Conservation (phyloP, 2,329 filamentous ascomycete species). For the Acrodontium crateriforme region DNA sequence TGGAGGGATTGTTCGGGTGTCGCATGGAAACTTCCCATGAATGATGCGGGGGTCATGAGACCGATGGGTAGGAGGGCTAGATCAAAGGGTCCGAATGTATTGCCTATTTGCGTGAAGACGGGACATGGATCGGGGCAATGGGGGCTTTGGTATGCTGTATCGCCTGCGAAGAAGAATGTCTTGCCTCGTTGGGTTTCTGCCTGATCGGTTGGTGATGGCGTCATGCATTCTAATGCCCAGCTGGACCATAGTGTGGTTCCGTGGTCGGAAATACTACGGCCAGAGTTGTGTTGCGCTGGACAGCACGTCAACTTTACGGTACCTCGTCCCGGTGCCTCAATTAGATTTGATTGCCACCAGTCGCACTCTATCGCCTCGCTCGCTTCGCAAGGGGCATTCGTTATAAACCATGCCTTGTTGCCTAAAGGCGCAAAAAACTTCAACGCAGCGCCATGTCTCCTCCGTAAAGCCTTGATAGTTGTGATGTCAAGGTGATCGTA, state of each 20-base stretch:
- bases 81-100: constrained; percentile 34
- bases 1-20: constrained; percentile 34
- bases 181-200: constrained; percentile 18
- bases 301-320: constrained; percentile 31
- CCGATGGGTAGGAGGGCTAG: constrained; percentile 37
- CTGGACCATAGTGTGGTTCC: constrained; percentile 35
- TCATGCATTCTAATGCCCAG: constrained; percentile 31
- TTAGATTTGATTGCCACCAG: constrained; percentile 34
- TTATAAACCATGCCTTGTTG: constrained; percentile 24
- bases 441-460: constrained; percentile 22
- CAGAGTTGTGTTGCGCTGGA: constrained; percentile 35
- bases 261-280: constrained; percentile 27
- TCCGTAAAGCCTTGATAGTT: constrained; percentile 30
- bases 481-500: constrained; percentile 41
- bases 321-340: constrained; percentile 23
- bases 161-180: constrained; percentile 35
- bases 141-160: constrained; percentile 34
- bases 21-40: constrained; percentile 33
- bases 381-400: constrained; percentile 24
- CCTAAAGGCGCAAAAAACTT: constrained; percentile 32
- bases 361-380: constrained; percentile 34
- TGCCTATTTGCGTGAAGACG: constrained; percentile 34
- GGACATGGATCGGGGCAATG: constrained; percentile 31
- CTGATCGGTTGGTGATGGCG: too few species aligned
- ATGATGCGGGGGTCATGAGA: constrained; percentile 30